Base-by-base conservation (phyloP, 2,329 filamentous ascomycete genomes). In the Parascedosporium putredinis region DNA sequence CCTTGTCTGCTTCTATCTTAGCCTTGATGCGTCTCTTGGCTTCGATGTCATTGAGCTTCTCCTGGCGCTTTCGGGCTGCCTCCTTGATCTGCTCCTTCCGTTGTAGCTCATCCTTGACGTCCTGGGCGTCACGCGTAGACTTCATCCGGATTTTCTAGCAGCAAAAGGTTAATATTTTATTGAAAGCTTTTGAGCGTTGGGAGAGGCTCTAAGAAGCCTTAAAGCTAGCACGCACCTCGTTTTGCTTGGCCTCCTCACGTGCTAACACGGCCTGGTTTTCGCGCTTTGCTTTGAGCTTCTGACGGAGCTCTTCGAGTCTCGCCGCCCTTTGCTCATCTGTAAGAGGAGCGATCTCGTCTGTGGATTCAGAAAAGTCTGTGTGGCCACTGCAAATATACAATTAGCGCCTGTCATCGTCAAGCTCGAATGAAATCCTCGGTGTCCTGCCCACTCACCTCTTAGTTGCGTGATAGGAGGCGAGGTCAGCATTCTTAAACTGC, bases 1-100 rank as follows among this genome's bases (percentile, higher is more conserved):
- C 86, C 73, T 94, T 96, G 70, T 97, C 90, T 12, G 86, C 90
- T 58, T 93, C 90, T 55, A 98, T 95, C 75, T 90, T 90, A 51
- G 88, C 90, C 68, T 89, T 84, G 64, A 96, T 91, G 31, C 86
- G 81, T 67, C 84, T 87, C 73, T 91, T 93, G 9, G 88, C 91
- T 40, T 88, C 88, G 7, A 84, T 66, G 49, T 97, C 93, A 14
- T 85, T 88, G 38, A 79, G 71, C 72, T 96, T 96, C 71, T 98
- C 93, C 60, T 84, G 79, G 50, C 84, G 83, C 73, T 96, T 96
- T 59, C 81, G 79, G 48, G 83, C 83, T 0, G 88, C 90, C 58
- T 95, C 88, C 67, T 96, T 95, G 63, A 96, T 79, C 63, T 88
- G 88, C 69, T 97, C 87, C 64, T 95, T 93, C 60, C 83, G 84